Base-by-base conservation (phyloP, 2,329 filamentous ascomycete genomes). In the Cryphonectria japonica region DNA sequence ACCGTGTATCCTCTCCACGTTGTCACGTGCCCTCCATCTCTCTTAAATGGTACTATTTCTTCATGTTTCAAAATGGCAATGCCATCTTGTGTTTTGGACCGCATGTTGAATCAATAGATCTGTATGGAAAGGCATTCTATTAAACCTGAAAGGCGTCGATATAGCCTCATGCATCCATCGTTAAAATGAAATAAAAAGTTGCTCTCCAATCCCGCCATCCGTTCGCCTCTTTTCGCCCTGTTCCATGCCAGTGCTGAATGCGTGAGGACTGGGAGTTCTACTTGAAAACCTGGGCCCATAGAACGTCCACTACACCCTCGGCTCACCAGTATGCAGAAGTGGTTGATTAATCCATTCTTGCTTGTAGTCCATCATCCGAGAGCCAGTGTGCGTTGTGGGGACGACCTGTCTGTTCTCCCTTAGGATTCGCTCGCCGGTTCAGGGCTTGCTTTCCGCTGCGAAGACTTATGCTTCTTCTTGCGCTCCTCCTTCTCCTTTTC, bases 401-500 rank as follows among this genome's bases (percentile, higher is more conserved):
- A 26, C 29, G 37, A n/a, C 14, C 39, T 37, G 19, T 11, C 14
- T 66, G 41, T 68, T 68, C n/a, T 66, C 46, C 22, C 46, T 50
- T 19, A 60, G 0, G 68, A 43, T 29, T 66, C 39, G 16, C 26
- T 65, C 54, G 61, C 50, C 29, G 69, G 8, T 13, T 73, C 71
- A 16, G 71, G 69, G 11, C 65, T 67, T 26, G 39, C 62, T 14
- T 69, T 34, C 19, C 63, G 63, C 39, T 39, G 39, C n/a, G 66
- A 59, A 43, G 67, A 66, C 70, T 73, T 69, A 46, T 75, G 73
- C 71, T 75, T 75, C 50, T 75, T 78, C 74, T 85, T 83, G 76
- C 85, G 85, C 76, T 83, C 83, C 73, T 88, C 85, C 83, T 90
- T 87, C 76, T 83, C 83, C n/a, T 61, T 68, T 81, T 59, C 91